These are phyloP conservation scores for Iris macrosiphon DNA, from an alignment of 106 monocot species.

Conservation along the genomic window DNA sequence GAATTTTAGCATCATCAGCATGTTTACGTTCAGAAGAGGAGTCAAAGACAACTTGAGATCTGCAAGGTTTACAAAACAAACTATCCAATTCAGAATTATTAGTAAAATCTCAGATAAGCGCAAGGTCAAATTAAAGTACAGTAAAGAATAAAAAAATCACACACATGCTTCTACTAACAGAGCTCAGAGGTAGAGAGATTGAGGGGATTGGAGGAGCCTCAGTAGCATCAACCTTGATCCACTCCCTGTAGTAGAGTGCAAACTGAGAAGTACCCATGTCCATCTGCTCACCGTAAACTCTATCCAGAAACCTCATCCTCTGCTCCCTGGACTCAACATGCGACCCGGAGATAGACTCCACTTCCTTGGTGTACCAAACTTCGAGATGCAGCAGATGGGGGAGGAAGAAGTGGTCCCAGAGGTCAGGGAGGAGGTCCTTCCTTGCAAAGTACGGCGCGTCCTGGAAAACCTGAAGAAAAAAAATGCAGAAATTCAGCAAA, in stretches of 20 bases:
- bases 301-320: slow-evolving; percentile 41
- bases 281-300: slow-evolving; percentile 67
- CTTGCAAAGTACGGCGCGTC: slow-evolving; percentile 58
- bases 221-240: slow-evolving; percentile 50
- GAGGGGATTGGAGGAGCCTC: slow-evolving; percentile 40
- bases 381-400: slow-evolving; percentile 76
- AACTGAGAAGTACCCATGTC: slow-evolving; percentile 60
- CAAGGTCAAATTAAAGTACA: neutral
- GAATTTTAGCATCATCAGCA: no score
- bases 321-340: slow-evolving; percentile 29
- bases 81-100: no score
- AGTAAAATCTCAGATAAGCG: neutral
- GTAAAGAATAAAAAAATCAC: slow-evolving; percentile 10
- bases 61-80: no score
- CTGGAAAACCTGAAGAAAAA: slow-evolving; percentile 52
- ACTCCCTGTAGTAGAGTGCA: slow-evolving; percentile 73
- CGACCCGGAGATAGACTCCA: slow-evolving; percentile 21
- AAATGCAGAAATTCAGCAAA: no score
- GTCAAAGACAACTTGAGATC: no score
- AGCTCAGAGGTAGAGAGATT: slow-evolving; percentile 35
- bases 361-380: slow-evolving; percentile 56
- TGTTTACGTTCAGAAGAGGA: no score
- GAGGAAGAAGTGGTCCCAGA: slow-evolving; percentile 76
- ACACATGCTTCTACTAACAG: slow-evolving; percentile 45
- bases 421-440: slow-evolving; percentile 47